Base-by-base conservation (phyloP, 306 rosid species). In the Ammopiptanthus mongolicus region DNA sequence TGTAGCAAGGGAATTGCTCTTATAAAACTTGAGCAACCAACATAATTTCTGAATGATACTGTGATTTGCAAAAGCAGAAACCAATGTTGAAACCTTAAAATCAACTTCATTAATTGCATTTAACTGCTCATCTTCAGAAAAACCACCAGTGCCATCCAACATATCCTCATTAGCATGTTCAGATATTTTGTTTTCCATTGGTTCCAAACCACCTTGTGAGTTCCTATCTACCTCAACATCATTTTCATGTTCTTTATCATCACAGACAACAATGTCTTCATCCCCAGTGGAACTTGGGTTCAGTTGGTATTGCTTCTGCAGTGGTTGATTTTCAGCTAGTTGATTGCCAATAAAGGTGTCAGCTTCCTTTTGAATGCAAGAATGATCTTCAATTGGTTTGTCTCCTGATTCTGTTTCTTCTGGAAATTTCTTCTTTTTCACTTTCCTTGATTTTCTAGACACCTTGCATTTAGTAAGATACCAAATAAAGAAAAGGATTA, bases 1-100 rank as follows among this genome's bases (percentile, higher is more conserved):
- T 78, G 92, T 90, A 60, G 81, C 77, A 51, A 81, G 69, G 36
- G 94, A 88, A 76, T 95, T 95, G 87, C 86, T 88, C 88, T 87
- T 91, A 82, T 94, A 94, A 86, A 94, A 94, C 88, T 91, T 94
- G 63, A 94, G 98, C 86, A 94, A 76, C 97, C 98, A 94, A 76
- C 98, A 91, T 46, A 88, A 55, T 67, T 87, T 91, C 85, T 94
- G 93, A 83, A 94, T 87, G 65, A 91, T 77, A 80, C n/a, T 83
- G 86, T 87, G 86, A 84, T 77, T 88, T 72, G 88, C 92, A 74
- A 90, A 88, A 69, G 96, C 82, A 70, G 98, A 91, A 36, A 91
- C 75, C 62, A 94, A 71, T 44, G 82, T 80, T 78, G 98, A 90
- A 73, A 87, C 88, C 34, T 85, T 90, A 80, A 91, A 90, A 88